Conservation (phyloP, 495 filamentous ascomycete species). For the Tetracladium marchalianum region DNA sequence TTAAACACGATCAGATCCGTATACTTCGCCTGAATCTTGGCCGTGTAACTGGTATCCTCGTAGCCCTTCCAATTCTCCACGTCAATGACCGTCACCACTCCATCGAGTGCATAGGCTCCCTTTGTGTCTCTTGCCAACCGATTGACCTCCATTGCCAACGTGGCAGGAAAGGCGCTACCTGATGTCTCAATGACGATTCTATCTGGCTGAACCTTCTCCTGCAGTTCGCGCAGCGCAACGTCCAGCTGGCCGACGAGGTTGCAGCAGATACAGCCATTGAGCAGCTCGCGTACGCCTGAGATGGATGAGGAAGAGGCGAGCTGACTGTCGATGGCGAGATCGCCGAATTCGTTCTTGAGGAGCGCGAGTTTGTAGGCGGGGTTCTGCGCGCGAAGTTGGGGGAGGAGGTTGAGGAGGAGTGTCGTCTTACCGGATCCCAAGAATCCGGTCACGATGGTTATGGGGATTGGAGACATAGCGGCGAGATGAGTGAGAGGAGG, state of each 20-base stretch:
- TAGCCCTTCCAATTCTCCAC: slow-evolving; percentile 97
- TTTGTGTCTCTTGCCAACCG: slow-evolving; percentile 55
- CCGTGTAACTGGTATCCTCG: slow-evolving; percentile 80
- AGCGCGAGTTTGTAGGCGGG: slow-evolving; percentile 77
- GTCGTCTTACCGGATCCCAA: slow-evolving; percentile 93
- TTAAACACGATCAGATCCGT: slow-evolving; percentile 93
- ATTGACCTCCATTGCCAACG: slow-evolving; percentile 88
- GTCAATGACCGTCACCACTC: slow-evolving; percentile 86
- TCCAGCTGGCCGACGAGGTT: slow-evolving; percentile 88
- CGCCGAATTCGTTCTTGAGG: slow-evolving; percentile 96
- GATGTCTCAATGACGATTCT: slow-evolving; percentile 89
- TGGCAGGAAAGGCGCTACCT: slow-evolving; percentile 81
- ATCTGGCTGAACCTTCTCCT: slow-evolving; percentile 50
- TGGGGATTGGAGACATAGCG: slow-evolving; percentile 60
- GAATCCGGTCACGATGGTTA: slow-evolving; percentile 94
- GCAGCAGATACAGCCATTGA: slow-evolving; percentile 97
- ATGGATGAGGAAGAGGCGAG: slow-evolving; percentile 73
- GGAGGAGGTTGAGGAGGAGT: slow-evolving; percentile 78
- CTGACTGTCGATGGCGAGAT: slow-evolving; percentile 86
- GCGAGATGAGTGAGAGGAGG: not conserved
- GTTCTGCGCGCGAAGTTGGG: slow-evolving; percentile 60
- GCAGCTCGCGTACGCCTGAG: slow-evolving; percentile 79
- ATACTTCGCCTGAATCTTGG: slow-evolving; percentile 76
- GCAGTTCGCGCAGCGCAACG: slow-evolving; percentile 66
- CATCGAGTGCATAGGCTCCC: slow-evolving; percentile 67